These are phyloP conservation scores for Rhododendron vialii DNA, from an alignment of 148 eudicot species.

Conservation along the genomic window DNA sequence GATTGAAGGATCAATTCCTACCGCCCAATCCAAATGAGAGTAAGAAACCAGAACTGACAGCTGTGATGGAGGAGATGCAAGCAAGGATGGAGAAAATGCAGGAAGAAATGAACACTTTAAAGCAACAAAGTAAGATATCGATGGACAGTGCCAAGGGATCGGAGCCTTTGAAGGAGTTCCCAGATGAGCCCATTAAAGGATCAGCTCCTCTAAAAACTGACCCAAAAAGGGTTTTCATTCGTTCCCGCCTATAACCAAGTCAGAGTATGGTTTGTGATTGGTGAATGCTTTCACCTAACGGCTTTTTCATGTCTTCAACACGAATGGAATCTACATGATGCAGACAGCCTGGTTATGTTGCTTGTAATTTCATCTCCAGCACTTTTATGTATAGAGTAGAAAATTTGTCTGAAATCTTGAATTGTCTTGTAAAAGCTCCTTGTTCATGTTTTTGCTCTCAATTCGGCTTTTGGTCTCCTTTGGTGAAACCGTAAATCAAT, in stretches of 20 bases:
- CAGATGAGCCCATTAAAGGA: constrained; percentile 20
- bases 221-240: constrained; percentile 30
- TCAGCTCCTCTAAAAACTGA: constrained; percentile 12
- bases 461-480: neutral
- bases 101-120: constrained; percentile 18
- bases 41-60: constrained; percentile 14
- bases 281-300: neutral
- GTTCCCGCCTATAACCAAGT: constrained; percentile 33
- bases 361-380: neutral
- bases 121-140: constrained; percentile 17
- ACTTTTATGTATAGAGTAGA: neutral
- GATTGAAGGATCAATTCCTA: constrained; percentile 21
- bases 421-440: neutral
- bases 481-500: neutral
- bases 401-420: neutral
- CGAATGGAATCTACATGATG: neutral
- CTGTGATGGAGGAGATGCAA: constrained; percentile 31
- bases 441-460: neutral
- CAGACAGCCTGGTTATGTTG: neutral
- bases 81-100: constrained; percentile 36
- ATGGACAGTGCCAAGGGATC: constrained; percentile 10
- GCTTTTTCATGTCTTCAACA: neutral
- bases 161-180: constrained; percentile 23
- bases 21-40: neutral
- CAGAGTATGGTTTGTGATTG: neutral